These are phyloP conservation scores for Trichophaea hybrida DNA, from an alignment of 2,329 filamentous ascomycete species.

Conservation along the genomic window DNA sequence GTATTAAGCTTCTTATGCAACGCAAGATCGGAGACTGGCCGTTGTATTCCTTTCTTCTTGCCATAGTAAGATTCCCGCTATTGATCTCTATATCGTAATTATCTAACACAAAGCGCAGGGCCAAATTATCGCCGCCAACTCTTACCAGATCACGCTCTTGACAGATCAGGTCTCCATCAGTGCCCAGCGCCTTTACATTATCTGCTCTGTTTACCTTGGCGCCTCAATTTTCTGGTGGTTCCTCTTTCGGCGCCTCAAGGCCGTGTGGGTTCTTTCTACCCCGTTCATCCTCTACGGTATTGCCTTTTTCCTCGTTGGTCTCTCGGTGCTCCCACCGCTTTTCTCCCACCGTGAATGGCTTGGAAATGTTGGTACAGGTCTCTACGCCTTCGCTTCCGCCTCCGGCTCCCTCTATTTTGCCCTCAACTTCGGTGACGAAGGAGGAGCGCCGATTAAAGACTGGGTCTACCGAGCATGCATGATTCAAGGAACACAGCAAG, in stretches of 20 bases:
- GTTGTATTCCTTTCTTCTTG: no score
- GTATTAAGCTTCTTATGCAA: no score
- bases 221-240: slow-evolving; percentile 49
- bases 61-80: no score
- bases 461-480: slow-evolving; percentile 54
- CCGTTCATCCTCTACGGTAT: slow-evolving; percentile 50
- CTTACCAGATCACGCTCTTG: slow-evolving; percentile 53
- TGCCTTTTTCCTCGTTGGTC: slow-evolving; percentile 48
- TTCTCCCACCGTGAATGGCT: slow-evolving; percentile 37
- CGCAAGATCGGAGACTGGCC: no score
- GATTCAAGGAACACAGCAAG: slow-evolving; percentile 52
- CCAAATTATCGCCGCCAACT: slow-evolving; percentile 26
- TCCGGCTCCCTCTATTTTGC: slow-evolving; percentile 52
- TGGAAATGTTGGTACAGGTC: slow-evolving; percentile 45
- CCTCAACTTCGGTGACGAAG: slow-evolving; percentile 52
- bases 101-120: no score
- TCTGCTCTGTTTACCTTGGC: slow-evolving; percentile 45
- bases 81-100: no score
- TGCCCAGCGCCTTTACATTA: slow-evolving; percentile 44
- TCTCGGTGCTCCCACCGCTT: slow-evolving; percentile 42
- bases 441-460: slow-evolving; percentile 34
- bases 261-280: slow-evolving; percentile 43
- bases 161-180: slow-evolving; percentile 48
- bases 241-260: slow-evolving; percentile 44
- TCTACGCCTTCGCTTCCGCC: slow-evolving; percentile 49